Conservation (phyloP, 192 early-diverging fungal species). For the Lobosporangium transversale region DNA sequence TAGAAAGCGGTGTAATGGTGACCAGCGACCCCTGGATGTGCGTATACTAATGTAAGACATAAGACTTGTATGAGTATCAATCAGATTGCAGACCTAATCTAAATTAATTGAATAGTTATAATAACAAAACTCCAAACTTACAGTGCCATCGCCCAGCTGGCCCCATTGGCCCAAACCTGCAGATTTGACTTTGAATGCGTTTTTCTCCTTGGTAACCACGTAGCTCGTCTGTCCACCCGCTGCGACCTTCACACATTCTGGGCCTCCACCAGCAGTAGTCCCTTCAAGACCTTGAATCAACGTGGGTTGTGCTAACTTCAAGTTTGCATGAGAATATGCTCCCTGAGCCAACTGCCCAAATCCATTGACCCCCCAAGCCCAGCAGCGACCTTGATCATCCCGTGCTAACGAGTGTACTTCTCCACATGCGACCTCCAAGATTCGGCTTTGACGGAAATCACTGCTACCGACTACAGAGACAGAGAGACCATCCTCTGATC, state of each 20-base stretch:
- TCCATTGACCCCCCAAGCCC: conserved; percentile 51
- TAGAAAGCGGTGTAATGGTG: conserved; percentile 25
- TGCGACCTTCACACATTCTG: conserved; percentile 48
- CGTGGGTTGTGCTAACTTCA: conserved; percentile 34
- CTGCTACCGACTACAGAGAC: conserved; percentile 25
- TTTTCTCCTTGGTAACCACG: conserved; percentile 50
- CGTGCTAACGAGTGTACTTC: conserved; percentile 53
- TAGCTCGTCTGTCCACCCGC: conserved; percentile 55
- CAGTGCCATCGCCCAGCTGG: conserved; percentile 54
- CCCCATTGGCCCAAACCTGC: conserved; percentile 62
- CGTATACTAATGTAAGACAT: conserved; percentile 15
- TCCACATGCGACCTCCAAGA: conserved; percentile 52
- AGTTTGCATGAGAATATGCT: conserved; percentile 42
- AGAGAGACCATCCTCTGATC: conserved; percentile 45
- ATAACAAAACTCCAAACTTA: conserved; percentile 11
- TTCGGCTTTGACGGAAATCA: conserved; percentile 26
- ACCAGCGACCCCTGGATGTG: conserved; percentile 48
- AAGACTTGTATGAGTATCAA: background rate
- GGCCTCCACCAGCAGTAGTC: conserved; percentile 12
- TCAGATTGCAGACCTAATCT: background rate
- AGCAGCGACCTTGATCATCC: conserved; percentile 43
- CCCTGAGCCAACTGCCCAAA: conserved; percentile 55
- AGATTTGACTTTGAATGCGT: conserved; percentile 38
- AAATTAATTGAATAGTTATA: no score
- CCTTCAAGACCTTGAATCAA: conserved; percentile 41